Conservation (phyloP, 140 eudicot species). For the Senecio squalidus region DNA sequence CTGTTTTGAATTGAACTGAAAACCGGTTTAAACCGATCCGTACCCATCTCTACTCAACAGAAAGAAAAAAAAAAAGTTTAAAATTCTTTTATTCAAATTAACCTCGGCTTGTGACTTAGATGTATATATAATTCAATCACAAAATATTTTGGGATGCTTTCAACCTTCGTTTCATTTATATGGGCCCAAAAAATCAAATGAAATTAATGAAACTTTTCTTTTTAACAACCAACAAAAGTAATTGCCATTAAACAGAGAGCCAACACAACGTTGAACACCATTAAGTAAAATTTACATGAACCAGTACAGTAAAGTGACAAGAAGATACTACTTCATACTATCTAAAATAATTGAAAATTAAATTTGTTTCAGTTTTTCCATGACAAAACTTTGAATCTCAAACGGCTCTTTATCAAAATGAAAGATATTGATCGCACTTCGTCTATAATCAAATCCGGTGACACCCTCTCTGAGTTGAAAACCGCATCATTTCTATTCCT, state of each 20-base stretch:
- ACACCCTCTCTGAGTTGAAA: neutral
- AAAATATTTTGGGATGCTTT: too few relatives aligned
- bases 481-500: neutral
- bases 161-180: neutral
- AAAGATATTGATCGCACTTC: neutral
- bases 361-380: neutral
- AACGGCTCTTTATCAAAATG: neutral
- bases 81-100: too few relatives aligned
- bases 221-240: neutral
- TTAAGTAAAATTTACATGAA: neutral
- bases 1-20: too few relatives aligned
- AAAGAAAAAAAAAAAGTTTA: too few relatives aligned
- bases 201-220: neutral
- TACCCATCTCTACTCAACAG: too few relatives aligned
- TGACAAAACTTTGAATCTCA: neutral
- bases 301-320: neutral
- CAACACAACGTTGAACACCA: neutral
- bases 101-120: too few relatives aligned
- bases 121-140: too few relatives aligned
- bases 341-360: neutral
- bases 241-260: neutral
- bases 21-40: too few relatives aligned
- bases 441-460: neutral
- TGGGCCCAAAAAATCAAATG: neutral
- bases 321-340: neutral